phyloP scores from a whole-genome alignment of 176 grass and related monocot species.

The Triticum aestivum region IWGSC_CS_RefSeq_v2.1 NC_057805.1:134128617-134129116 shows the following conservation, averaged over 20 bases:
- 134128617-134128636: no score
- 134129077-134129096: background rate
- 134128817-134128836: constrained; percentile 63
- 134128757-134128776: constrained; percentile 36
- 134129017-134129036: background rate
- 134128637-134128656: no score
- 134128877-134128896: background rate
- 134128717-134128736: constrained; percentile 51
- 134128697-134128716: constrained; percentile 44
- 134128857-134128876: background rate
- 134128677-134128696: background rate
- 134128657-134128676: no score
- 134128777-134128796: constrained; percentile 50
- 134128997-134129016: background rate
- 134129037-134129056: no score
- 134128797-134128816: constrained; percentile 44
- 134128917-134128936: background rate
- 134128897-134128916: background rate
- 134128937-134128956: background rate
- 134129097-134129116: no score
- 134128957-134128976: no score
- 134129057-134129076: background rate
- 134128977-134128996: background rate
- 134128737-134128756: constrained; percentile 50
- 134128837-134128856: background rate